A percentile compares a stretch with the other conserved stretches of the same genome.
These are phyloP conservation scores for Venturia nashicola DNA, from an alignment of 2,329 filamentous ascomycete species.

Conservation along the genomic window DNA sequence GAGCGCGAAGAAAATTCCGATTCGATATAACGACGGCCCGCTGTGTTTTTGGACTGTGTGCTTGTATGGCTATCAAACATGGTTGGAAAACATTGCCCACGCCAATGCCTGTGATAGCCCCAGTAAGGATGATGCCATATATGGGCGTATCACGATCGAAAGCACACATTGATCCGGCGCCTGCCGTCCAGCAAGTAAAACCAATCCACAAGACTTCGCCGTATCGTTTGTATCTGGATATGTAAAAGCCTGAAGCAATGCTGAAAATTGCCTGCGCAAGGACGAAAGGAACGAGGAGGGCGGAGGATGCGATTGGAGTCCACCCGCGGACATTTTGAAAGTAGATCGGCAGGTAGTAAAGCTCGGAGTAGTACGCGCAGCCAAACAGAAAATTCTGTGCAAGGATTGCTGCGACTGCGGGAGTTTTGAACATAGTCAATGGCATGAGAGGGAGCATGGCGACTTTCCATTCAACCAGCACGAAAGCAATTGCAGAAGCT, in stretches of 20 bases:
- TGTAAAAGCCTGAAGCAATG: conserved; percentile 42
- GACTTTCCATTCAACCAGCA: conserved; percentile 43
- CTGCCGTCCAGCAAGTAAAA: conserved; percentile 37
- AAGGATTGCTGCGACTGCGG: conserved; percentile 43
- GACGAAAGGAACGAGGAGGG: conserved; percentile 38
- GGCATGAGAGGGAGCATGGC: conserved; percentile 48
- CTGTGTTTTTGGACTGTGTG: conserved; percentile 41
- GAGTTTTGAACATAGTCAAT: conserved; percentile 37
- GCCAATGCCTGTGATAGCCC: conserved; percentile 39
- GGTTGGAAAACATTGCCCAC: conserved; percentile 42
- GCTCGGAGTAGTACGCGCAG: conserved; percentile 43
- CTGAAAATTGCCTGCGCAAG: conserved; percentile 34
- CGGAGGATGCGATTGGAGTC: conserved; percentile 36
- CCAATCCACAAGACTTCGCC: conserved; percentile 42
- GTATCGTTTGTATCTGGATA: conserved; percentile 44
- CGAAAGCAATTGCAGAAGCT: conserved; percentile 34
- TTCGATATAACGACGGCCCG: conserved; percentile 50
- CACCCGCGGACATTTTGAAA: conserved; percentile 44
- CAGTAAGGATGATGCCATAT: conserved; percentile 33
- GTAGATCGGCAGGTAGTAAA: conserved; percentile 52
- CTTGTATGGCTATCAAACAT: conserved; percentile 19
- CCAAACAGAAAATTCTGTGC: conserved; percentile 49
- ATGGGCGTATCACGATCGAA: conserved; percentile 31
- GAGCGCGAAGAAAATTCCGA: conserved; percentile 49
- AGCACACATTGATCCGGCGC: conserved; percentile 40